These are phyloP conservation scores for Salvia hispanica DNA, from an alignment of 257 asterid genomes.

Conservation along the genomic window DNA sequence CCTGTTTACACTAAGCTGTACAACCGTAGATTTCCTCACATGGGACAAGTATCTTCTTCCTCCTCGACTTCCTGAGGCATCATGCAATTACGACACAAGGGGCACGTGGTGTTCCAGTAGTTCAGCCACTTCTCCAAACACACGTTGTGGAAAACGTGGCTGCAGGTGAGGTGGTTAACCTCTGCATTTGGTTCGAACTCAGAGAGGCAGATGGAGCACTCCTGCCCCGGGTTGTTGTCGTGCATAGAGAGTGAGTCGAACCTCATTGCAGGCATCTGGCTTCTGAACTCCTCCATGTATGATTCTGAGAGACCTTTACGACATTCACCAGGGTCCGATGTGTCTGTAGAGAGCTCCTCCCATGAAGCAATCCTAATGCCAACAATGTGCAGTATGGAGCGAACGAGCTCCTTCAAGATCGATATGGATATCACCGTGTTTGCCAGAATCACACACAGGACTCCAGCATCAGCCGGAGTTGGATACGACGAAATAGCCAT, in stretches of 20 bases:
- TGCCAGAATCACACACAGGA: conserved; percentile 69
- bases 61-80: conserved; percentile 54
- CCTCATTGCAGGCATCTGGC: conserved; percentile 58
- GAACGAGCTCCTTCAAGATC: conserved; percentile 60
- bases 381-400: conserved; percentile 61
- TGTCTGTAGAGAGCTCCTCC: conserved; percentile 62
- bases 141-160: conserved; percentile 68
- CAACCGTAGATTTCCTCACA: conserved; percentile 47
- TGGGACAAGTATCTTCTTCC: conserved; percentile 60
- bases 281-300: conserved; percentile 67
- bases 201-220: conserved; percentile 73
- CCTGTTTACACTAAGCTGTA: conserved; percentile 46
- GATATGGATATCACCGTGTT: conserved; percentile 83
- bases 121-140: conserved; percentile 81
- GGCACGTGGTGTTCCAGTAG: conserved; percentile 77
- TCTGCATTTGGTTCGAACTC: conserved; percentile 61
- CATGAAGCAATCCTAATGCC: conserved; percentile 74
- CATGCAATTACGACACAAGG: conserved; percentile 77
- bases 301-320: conserved; percentile 55
- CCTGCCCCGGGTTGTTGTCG: conserved; percentile 34
- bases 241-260: conserved; percentile 50
- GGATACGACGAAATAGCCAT: conserved; percentile 87
- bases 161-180: conserved; percentile 69
- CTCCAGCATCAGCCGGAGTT: conserved; percentile 80
- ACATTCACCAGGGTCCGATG: conserved; percentile 45